Base-by-base conservation (phyloP, 1,284 basidiomycete species). In the Exobasidium rhododendri region DNA sequence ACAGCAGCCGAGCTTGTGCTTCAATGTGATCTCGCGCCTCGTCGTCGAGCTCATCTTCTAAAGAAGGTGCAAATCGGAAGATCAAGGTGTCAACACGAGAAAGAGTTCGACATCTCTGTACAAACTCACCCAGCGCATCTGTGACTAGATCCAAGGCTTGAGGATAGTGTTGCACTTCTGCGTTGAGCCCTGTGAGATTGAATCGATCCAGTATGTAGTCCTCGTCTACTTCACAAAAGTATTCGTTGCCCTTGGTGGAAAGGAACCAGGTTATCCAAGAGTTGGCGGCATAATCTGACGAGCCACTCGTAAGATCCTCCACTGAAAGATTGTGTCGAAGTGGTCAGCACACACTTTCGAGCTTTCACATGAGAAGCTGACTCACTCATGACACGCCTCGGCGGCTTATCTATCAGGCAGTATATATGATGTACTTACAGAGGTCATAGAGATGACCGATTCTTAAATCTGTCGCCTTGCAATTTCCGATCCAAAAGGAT, bases 161-260 rank as follows among this genome's bases (percentile, higher is more conserved):
- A 1, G 89, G 83, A 76, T 97, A 98, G 82, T 97, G 92, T 67
- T 92, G 87, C 5, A 97, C 92, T 81, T 98, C 94, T 68, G 90
- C 90, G 82, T 97, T 97, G 65, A 97, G 84, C 1, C 96, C 94
- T 0, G 94, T 98, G 60, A 98, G 84, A 82, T 97, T 98, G 86
- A 98, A 97, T 51, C 94, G 86, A 82, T 98, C 94, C 55, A 97
- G 85, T 74, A 98, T 97, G 82, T 97, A 98, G 82, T 97, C 94
- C 78, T 97, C 94, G 80, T 98, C 96, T 69, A 98, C 92, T 83
- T 98, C 94, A 82, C 94, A 97, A 81, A 97, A 98, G 84, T 98
- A 98, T 83, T 98, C 94, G 82, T 83, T 82, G 51, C 81, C 82
- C 63, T 82, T 94, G n/a, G 92, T 94, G 5, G 92, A 92, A 29